These are phyloP conservation scores for Naganishia vaughanmartiniae DNA, from an alignment of 768 basidiomycete species.

Conservation along the genomic window DNA sequence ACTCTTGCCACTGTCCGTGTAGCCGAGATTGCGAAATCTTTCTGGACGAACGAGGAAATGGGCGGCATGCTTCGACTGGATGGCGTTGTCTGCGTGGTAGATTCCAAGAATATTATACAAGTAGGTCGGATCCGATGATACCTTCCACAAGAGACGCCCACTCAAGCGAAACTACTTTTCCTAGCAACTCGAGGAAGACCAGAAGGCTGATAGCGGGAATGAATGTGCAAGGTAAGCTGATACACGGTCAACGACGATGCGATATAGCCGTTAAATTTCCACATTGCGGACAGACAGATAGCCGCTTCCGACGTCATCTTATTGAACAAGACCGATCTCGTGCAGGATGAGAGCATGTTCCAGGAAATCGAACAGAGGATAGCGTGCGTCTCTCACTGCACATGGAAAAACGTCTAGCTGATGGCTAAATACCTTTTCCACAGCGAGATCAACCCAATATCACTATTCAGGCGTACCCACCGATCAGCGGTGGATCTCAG, in stretches of 20 bases:
- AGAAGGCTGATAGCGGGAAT: constrained; percentile 52
- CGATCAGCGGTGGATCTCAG: constrained; percentile 71
- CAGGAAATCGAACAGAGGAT: constrained; percentile 62
- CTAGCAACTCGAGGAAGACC: constrained; percentile 82
- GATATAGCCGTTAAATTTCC: background rate
- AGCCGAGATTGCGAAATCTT: constrained; percentile 50
- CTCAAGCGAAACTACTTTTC: background rate
- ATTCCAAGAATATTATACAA: constrained; percentile 73
- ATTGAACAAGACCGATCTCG: constrained; percentile 86
- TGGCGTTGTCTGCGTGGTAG: constrained; percentile 88
- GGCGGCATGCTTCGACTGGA: constrained; percentile 58
- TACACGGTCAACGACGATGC: background rate
- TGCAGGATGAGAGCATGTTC: constrained; percentile 55
- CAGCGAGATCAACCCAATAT: constrained; percentile 72
- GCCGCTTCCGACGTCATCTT: constrained; percentile 87
- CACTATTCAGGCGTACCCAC: constrained; percentile 69
- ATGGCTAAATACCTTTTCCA: background rate
- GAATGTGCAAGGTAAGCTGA: constrained; percentile 8
- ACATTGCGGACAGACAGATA: constrained; percentile 60
- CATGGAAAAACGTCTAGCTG: background rate
- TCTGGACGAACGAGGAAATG: constrained; percentile 56
- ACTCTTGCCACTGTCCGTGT: background rate
- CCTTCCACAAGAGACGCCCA: background rate
- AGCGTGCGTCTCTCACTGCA: constrained; percentile 37
- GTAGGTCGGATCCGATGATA: constrained; percentile 48